Base-by-base conservation (phyloP, 192 early-diverging fungal species). In the Backusella morwellensis region DNA sequence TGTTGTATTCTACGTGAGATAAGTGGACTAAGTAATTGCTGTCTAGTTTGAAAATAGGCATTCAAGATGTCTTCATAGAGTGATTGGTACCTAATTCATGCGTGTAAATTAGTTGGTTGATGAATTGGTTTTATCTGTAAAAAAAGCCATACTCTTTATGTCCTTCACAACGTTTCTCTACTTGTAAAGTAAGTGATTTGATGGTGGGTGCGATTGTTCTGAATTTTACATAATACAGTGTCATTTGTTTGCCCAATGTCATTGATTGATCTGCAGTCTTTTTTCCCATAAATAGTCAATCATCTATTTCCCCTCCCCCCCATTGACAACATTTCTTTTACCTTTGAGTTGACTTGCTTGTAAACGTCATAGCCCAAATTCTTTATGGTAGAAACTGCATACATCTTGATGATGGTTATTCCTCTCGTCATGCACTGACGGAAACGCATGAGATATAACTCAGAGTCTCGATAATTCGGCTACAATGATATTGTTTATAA, bases 371-470 rank as follows among this genome's bases (percentile, higher is more conserved):
- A 79, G 2, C 85, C 86, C 32, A 96, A 78, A 17, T 81, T 82
- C 32, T 93, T 88, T 79, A 97, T 83, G 4, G 85, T 86, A 38
- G 88, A 89, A 34, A 96, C 90, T 75, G 92, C 90, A 71, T 95
- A 87, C 88, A 96, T 92, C 78, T 98, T 98, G 80, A 99, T 96
- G 41, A 98, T 83, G 23, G 97, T 92, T 82, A 99, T 91, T 6
- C 93, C 95, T 34, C 94, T 91, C n/a, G 96, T 96, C 85, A 97
- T 93, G 81, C 97, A 97, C 77, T 98, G 96, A 21, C 93, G 86
- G 80, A 96, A 98, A 23, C 96, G 88, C 93, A 97, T 95, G 38
- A 93, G 86, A 78, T 97, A 98, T 52, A 98, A 88, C 72, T 97
- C 96, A 7, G 95, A 91, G 83, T 99, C 98, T 32, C 88, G 87